Evolutionary conservation across 495 filamentous ascomycete species (phyloP).

Genomic region (Xylaria bambusicola): DNA sequence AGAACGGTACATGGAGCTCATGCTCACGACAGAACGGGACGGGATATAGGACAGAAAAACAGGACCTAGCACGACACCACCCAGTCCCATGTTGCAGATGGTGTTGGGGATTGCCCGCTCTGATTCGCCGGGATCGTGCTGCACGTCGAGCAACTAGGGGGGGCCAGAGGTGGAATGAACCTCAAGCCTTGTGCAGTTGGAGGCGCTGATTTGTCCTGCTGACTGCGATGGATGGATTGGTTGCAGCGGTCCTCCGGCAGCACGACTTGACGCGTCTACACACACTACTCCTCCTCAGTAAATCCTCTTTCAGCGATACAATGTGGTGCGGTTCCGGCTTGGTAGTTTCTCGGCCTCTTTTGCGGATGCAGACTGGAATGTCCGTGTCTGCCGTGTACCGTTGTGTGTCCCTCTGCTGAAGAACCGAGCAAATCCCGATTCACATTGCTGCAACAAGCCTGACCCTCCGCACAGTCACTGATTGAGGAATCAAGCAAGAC

Average conservation of each 20-base stretch:
- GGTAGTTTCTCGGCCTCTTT: constrained; percentile 15
- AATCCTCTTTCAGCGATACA: constrained; percentile 25
- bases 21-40: constrained; percentile 1
- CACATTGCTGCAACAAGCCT: background rate
- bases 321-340: constrained; percentile 23
- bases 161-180: constrained; percentile 25
- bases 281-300: background rate
- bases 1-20: too few species aligned
- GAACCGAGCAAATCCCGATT: constrained; percentile 12
- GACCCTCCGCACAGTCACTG: constrained; percentile 8
- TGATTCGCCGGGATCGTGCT: constrained; percentile 31
- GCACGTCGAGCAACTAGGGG: constrained; percentile 30
- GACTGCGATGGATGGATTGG: constrained; percentile 28
- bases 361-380: constrained; percentile 15
- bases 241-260: constrained; percentile 27
- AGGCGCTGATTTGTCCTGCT: constrained; percentile 39
- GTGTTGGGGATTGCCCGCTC: constrained; percentile 20
- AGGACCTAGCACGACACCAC: constrained; percentile 13
- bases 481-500: constrained; percentile 11
- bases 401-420: constrained; percentile 13
- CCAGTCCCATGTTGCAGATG: constrained; percentile 21
- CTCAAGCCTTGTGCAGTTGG: constrained; percentile 34
- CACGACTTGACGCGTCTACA: constrained; percentile 25
- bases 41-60: constrained; percentile 4
- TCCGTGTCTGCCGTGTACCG: constrained; percentile 22